Conservation (phyloP, 2,329 filamentous ascomycete genomes). For the Bipolaris sorokiniana region DNA sequence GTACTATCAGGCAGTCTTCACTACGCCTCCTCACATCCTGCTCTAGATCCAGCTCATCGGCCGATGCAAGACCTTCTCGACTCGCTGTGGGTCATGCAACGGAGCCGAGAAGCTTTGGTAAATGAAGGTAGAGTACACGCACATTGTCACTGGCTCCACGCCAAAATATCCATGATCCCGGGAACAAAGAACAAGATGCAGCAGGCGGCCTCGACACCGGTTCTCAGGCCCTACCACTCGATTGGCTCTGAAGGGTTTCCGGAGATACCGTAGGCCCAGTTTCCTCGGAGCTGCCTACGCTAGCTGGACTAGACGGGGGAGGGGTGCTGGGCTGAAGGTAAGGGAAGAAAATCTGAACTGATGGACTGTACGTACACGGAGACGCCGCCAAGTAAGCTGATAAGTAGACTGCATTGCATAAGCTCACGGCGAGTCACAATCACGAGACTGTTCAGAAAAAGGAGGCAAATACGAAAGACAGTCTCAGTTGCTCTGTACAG, state of each 20-base stretch:
- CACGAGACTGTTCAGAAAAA: constrained; percentile 1
- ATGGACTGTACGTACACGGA: neutral
- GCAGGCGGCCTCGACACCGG: constrained; percentile 6
- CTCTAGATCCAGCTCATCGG: no score
- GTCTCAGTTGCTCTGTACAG: neutral
- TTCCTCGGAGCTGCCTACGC: constrained; percentile 4
- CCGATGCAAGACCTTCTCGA: no score
- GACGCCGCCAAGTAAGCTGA: no score
- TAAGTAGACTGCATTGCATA: no score
- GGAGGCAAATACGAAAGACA: neutral
- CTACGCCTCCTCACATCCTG: no score
- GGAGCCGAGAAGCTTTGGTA: no score
- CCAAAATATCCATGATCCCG: constrained; percentile 13
- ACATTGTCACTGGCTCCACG: constrained; percentile 34
- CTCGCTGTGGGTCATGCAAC: neutral
- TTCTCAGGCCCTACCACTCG: constrained; percentile 1
- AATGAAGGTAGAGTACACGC: constrained; percentile 16
- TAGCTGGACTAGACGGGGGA: neutral
- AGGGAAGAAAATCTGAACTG: neutral
- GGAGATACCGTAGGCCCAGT: neutral
- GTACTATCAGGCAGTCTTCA: neutral
- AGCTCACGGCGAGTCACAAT: neutral
- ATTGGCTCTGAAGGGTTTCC: constrained; percentile 6
- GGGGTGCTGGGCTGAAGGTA: neutral
- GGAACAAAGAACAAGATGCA: constrained; percentile 25